Conservation (phyloP, 495 filamentous ascomycete genomes). For the Aspergillus diversus region DNA sequence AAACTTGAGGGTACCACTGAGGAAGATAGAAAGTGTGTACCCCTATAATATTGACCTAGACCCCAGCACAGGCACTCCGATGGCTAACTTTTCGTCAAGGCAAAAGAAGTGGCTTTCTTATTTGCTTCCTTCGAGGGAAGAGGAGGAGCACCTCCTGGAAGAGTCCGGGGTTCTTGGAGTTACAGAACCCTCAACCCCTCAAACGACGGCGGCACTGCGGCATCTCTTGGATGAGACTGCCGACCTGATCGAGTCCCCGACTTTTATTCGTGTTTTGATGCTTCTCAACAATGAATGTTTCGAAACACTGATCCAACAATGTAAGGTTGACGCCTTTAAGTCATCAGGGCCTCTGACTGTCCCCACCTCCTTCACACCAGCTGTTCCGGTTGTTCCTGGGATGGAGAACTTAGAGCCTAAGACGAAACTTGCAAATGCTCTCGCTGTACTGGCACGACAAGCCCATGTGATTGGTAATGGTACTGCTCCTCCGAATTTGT, state of each 20-base stretch:
- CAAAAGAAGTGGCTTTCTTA: slow-evolving; percentile 75
- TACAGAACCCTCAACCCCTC: slow-evolving; percentile 42
- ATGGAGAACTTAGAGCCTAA: slow-evolving; percentile 44
- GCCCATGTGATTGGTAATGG: slow-evolving; percentile 87
- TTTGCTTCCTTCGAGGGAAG: slow-evolving; percentile 75
- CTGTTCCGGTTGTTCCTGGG: slow-evolving; percentile 43
- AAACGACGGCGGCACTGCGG: slow-evolving; percentile 64
- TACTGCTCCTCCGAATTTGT: slow-evolving; percentile 73
- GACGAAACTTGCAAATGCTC: slow-evolving; percentile 84
- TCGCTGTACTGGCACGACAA: slow-evolving; percentile 84
- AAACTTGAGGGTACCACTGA: slow-evolving; percentile 80
- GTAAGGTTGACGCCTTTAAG: slow-evolving; percentile 78
- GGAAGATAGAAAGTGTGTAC: slow-evolving; percentile 61
- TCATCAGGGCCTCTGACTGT: slow-evolving; percentile 49
- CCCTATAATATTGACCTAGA: slow-evolving; percentile 9
- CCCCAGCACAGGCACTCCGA: not conserved
- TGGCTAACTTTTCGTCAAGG: slow-evolving; percentile 13
- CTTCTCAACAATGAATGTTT: slow-evolving; percentile 87
- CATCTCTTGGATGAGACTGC: slow-evolving; percentile 94
- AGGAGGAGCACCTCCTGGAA: slow-evolving; percentile 79
- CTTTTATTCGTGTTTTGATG: slow-evolving; percentile 80
- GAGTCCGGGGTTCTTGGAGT: slow-evolving; percentile 78
- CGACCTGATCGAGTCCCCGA: slow-evolving; percentile 91
- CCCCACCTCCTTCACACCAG: slow-evolving; percentile 47
- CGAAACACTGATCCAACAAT: slow-evolving; percentile 76